Percentiles rank a stretch among this genome's conserved stretches.
phyloP scores from a whole-genome alignment of 108 stramenopile genomes.

The Aurantiochytrium sp. region DNA sequence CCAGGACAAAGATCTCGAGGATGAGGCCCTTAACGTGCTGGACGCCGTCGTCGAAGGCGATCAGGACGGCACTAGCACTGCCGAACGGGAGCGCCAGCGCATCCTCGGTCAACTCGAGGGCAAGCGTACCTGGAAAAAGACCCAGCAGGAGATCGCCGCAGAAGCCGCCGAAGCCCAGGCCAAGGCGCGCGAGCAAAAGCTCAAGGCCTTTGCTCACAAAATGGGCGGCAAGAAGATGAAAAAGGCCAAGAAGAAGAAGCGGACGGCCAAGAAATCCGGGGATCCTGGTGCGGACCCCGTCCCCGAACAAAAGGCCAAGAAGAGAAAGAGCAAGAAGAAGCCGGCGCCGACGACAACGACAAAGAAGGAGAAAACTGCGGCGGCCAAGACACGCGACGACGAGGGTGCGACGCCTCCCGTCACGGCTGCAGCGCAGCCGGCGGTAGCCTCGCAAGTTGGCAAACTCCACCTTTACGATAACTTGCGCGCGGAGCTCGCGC shows the following conservation, averaged over 20 bases:
- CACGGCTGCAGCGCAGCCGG: not conserved
- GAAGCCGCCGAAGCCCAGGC: not conserved
- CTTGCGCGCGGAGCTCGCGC: not conserved
- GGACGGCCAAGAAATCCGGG: no score
- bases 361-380: not conserved
- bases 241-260: not conserved
- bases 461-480: not conserved
- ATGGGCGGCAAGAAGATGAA: not conserved
- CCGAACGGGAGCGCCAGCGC: not conserved
- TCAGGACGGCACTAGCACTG: not conserved
- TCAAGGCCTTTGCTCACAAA: not conserved
- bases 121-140: not conserved
- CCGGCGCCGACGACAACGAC: no score
- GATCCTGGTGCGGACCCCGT: not conserved
- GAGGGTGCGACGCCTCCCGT: no score
- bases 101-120: not conserved
- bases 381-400: no score
- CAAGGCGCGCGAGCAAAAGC: slow-evolving; percentile 12
- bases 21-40: not conserved
- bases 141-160: slow-evolving; percentile 7
- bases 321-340: not conserved
- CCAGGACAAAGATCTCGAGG: not conserved
- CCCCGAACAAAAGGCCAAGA: not conserved
- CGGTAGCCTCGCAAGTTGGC: not conserved
- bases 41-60: slow-evolving; percentile 9